Base-by-base conservation (phyloP, 2,329 filamentous ascomycete genomes). In the Ophiosphaerella narmari region DNA sequence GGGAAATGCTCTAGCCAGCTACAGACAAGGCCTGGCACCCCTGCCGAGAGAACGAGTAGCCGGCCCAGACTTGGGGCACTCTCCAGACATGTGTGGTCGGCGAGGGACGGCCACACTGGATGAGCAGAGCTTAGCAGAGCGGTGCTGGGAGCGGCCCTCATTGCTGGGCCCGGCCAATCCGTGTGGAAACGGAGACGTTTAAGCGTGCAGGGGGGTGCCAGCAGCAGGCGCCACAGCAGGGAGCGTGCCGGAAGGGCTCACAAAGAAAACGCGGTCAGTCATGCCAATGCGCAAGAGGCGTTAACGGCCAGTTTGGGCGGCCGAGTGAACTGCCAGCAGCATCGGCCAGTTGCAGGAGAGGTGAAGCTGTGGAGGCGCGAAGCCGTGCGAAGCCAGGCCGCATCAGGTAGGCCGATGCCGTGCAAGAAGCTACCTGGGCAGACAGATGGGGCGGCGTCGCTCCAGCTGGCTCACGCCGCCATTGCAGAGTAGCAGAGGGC, bases 181-280 rank as follows among this genome's bases (percentile, higher is more conserved):
- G 50, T 53, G 50, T 62, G 62, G 56, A 50, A 50, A 56, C 52
- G 48, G 59, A 66, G 62, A 65, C 66, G 62, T 69, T 69, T 67
- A 60, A 59, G 59, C 63, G 55, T 59, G 55, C 59, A 56, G 54
- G 50, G 48, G 16, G 57, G 18, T 21, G 4, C 18, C 18, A 21
- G 4, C 18, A 62, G 60, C 59, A 62, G 60, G 63, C 62, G 65
- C 65, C 62, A 60, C 60, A 61, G 57, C 52, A 63, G 52, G 62
- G 54, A 54, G 56, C 51, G 41, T 59, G 53, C 52, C 52, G 54
- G 51, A 35, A 13, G 43, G 39, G 26, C 26, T 29, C 26, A 29
- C 26, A 33, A 7, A 24, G n/a, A 37, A 35, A 43, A 16, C 32
- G 44, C 36, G 44, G 44, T 45, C 46, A 48, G 33, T 38, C 18